Percentiles rank a stretch among this genome's conserved stretches.
Evolutionary conservation across 768 basidiomycete species (phyloP).

Genomic region (Galerina marginata): DNA sequence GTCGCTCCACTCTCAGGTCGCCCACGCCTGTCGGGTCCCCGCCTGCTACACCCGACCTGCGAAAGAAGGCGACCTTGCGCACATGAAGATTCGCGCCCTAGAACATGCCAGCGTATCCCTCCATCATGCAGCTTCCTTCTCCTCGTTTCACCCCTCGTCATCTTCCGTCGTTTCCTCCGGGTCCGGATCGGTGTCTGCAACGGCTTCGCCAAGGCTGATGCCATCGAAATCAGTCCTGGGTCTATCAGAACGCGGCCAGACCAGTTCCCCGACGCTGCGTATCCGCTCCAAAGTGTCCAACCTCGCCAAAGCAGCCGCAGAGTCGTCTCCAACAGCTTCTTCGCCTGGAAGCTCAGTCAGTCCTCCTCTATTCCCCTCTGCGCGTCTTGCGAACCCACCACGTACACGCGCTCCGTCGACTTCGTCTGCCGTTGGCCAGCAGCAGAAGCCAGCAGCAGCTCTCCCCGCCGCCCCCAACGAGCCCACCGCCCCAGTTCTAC

Average conservation of each 20-base stretch:
- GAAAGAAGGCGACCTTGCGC: conserved; percentile 28
- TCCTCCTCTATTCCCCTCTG: conserved; percentile 27
- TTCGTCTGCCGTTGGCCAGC: conserved; percentile 39
- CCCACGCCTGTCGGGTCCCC: conserved; percentile 38
- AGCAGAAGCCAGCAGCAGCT: conserved; percentile 21
- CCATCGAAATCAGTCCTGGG: conserved; percentile 21
- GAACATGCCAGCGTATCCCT: conserved; percentile 38
- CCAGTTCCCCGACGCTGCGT: conserved; percentile 37
- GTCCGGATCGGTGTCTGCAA: conserved; percentile 3
- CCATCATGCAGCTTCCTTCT: conserved; percentile 44
- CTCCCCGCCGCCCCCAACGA: conserved; percentile 23
- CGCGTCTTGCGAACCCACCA: conserved; percentile 27
- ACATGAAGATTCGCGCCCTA: conserved; percentile 23
- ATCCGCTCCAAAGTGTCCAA: conserved; percentile 70
- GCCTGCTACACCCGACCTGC: conserved; percentile 39
- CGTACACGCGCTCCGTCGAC: conserved; percentile 48
- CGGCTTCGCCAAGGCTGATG: conserved; percentile 18
- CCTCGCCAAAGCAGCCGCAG: conserved; percentile 41
- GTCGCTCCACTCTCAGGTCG: conserved; percentile 30
- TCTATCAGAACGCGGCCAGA: conserved; percentile 18
- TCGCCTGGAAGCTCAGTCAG: conserved; percentile 11
- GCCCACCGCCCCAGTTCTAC: conserved; percentile 44
- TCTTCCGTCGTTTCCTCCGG: conserved; percentile 22
- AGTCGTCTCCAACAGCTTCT: conserved; percentile 20
- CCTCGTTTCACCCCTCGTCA: conserved; percentile 35